Percentiles rank a stretch among this genome's conserved stretches.
phyloP scores from a whole-genome alignment of 352 stramenopile genomes.

The Phytophthora rubi region DNA sequence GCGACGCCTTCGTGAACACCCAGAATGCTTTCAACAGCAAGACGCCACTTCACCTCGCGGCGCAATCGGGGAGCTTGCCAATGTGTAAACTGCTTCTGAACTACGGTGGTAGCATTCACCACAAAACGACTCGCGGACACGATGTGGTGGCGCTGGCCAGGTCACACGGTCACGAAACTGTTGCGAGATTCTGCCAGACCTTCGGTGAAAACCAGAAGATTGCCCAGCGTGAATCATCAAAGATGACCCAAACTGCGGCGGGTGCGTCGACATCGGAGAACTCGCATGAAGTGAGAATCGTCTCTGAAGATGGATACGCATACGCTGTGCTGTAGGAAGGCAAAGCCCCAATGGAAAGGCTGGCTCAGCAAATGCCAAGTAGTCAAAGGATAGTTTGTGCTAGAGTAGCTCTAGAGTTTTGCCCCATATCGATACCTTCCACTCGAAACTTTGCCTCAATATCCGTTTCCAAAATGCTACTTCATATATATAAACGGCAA shows the following conservation, averaged over 20 bases:
- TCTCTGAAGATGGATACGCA: conserved; percentile 41
- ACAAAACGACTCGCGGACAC: conserved; percentile 35
- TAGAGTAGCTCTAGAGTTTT: neutral
- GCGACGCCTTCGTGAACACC: conserved; percentile 57
- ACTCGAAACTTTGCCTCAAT: neutral
- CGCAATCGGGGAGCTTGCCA: conserved; percentile 50
- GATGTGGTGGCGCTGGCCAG: conserved; percentile 38
- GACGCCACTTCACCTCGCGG: conserved; percentile 65
- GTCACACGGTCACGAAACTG: conserved; percentile 35
- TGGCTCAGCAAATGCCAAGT: neutral
- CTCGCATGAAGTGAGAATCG: conserved; percentile 39
- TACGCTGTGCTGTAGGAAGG: conserved; percentile 46
- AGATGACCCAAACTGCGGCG: conserved; percentile 26
- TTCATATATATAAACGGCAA: conserved; percentile 10
- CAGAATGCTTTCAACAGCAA: conserved; percentile 56
- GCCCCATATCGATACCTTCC: neutral
- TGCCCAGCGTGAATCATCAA: conserved; percentile 1
- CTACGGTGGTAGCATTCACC: conserved; percentile 37
- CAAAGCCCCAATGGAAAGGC: conserved; percentile 26
- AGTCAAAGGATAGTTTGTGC: neutral
- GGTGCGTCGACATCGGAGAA: conserved; percentile 28
- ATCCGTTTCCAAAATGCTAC: conserved; percentile 12
- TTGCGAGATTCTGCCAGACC: conserved; percentile 39
- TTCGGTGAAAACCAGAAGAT: conserved; percentile 17
- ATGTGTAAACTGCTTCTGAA: conserved; percentile 61